Conservation (phyloP, 768 basidiomycete genomes). For the Calvatia gigantea region DNA sequence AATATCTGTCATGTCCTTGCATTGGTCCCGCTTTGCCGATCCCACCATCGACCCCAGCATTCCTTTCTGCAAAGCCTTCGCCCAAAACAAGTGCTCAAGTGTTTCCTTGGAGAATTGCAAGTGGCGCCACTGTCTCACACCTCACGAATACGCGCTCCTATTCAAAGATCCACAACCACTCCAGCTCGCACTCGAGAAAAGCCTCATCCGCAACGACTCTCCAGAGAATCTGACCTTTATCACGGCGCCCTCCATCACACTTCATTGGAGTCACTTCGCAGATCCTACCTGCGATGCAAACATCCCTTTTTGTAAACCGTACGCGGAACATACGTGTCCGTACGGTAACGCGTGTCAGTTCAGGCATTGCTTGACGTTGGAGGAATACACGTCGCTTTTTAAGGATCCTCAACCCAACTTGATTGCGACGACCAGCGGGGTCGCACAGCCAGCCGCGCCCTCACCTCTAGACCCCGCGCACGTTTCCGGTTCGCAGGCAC, state of each 20-base stretch:
- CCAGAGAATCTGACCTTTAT: background rate
- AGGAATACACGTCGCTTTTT: constrained; percentile 37
- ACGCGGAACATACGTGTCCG: constrained; percentile 32
- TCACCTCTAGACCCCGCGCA: background rate
- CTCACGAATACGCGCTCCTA: constrained; percentile 34
- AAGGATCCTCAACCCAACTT: constrained; percentile 34
- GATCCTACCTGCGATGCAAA: constrained; percentile 32
- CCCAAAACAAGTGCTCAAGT: constrained; percentile 31
- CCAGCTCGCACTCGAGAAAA: constrained; percentile 1
- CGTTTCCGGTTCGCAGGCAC: background rate
- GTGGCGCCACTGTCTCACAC: constrained; percentile 37
- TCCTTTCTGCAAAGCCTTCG: constrained; percentile 39
- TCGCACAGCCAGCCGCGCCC: background rate
- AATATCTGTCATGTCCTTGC: constrained; percentile 13
- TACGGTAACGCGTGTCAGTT: constrained; percentile 30
- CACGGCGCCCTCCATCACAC: constrained; percentile 15
- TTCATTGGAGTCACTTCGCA: constrained; percentile 42
- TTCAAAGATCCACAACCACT: constrained; percentile 36
- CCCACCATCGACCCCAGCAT: constrained; percentile 26
- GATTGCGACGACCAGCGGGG: constrained; percentile 18
- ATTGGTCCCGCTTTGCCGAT: constrained; percentile 44
- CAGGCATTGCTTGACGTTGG: constrained; percentile 36
- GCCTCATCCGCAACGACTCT: constrained; percentile 10
- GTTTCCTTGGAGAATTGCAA: constrained; percentile 24
- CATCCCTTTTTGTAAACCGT: constrained; percentile 36